These are phyloP conservation scores for Stipa capillata DNA, from an alignment of 176 grass and related monocot genomes.

Conservation along the genomic window DNA sequence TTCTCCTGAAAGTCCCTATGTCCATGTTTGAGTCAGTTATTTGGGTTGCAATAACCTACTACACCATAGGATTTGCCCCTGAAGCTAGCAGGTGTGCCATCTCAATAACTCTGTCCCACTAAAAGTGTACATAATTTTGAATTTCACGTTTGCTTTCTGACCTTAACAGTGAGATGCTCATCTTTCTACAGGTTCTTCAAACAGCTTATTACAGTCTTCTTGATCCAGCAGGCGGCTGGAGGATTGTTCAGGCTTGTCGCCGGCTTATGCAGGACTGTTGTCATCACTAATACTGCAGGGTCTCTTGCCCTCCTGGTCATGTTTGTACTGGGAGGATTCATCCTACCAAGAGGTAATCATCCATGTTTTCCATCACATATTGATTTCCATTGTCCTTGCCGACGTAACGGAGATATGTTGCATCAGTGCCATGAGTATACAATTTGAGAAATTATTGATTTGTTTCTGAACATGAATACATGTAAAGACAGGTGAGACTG, in stretches of 20 bases:
- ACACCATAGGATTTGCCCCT: constrained; percentile 77
- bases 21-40: constrained; percentile 61
- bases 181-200: constrained; percentile 82
- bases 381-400: neutral
- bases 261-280: constrained; percentile 71
- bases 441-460: neutral
- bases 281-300: constrained; percentile 71
- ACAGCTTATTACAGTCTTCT: constrained; percentile 69
- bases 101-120: neutral
- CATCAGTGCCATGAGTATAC: neutral
- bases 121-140: constrained; percentile 11
- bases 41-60: constrained; percentile 75
- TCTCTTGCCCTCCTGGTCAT: constrained; percentile 67
- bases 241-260: constrained; percentile 66
- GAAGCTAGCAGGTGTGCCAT: constrained; percentile 67
- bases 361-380: neutral
- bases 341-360: constrained; percentile 70
- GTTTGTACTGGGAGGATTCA: constrained; percentile 88
- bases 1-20: constrained; percentile 63
- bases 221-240: constrained; percentile 79
- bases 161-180: constrained; percentile 1
- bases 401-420: neutral
- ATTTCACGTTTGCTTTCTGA: constrained; percentile 1
- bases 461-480: neutral
- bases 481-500: neutral